These are phyloP conservation scores for Aspergillus clavatus DNA, from an alignment of 2,329 filamentous ascomycete species.

Conservation along the genomic window DNA sequence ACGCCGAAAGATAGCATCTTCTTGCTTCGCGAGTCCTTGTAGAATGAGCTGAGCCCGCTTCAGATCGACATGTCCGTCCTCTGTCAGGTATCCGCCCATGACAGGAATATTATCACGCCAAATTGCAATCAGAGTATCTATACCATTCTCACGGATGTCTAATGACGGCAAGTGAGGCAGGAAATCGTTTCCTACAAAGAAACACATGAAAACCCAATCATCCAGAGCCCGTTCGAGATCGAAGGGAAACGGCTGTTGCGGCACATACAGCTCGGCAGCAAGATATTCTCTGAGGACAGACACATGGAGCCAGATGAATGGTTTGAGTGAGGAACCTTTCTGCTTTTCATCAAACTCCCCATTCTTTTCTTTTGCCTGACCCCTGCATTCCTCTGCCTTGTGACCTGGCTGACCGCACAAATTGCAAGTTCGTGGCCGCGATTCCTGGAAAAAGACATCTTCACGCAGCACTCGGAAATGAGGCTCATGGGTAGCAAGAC, in stretches of 20 bases:
- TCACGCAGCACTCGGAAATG: slow-evolving; percentile 94
- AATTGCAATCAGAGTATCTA: slow-evolving; percentile 92
- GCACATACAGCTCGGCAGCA: slow-evolving; percentile 79
- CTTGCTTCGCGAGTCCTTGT: slow-evolving; percentile 81
- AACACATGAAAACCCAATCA: slow-evolving; percentile 99
- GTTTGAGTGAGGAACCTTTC: slow-evolving; percentile 66
- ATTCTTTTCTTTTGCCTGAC: slow-evolving; percentile 70
- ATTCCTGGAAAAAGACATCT: slow-evolving; percentile 91
- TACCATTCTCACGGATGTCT: slow-evolving; percentile 94
- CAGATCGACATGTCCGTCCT: slow-evolving; percentile 88
- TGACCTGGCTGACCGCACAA: slow-evolving; percentile 92
- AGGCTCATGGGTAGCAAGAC: slow-evolving; percentile 92
- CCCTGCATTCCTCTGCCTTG: slow-evolving; percentile 78
- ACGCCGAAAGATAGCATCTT: slow-evolving; percentile 86
- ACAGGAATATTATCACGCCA: slow-evolving; percentile 87
- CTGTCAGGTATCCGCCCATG: slow-evolving; percentile 95
- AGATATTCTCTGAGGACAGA: slow-evolving; percentile 88
- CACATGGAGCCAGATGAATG: slow-evolving; percentile 98
- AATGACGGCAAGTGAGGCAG: slow-evolving; percentile 94
- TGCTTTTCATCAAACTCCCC: slow-evolving; percentile 81
- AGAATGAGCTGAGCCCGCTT: slow-evolving; percentile 82
- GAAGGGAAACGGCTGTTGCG: slow-evolving; percentile 78
- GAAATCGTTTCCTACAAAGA: slow-evolving; percentile 98
- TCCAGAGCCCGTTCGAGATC: slow-evolving; percentile 92
- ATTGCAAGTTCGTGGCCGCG: slow-evolving; percentile 74